Base-by-base conservation (phyloP, 176 grass and related monocot genomes). In the Juncus effusus region DNA sequence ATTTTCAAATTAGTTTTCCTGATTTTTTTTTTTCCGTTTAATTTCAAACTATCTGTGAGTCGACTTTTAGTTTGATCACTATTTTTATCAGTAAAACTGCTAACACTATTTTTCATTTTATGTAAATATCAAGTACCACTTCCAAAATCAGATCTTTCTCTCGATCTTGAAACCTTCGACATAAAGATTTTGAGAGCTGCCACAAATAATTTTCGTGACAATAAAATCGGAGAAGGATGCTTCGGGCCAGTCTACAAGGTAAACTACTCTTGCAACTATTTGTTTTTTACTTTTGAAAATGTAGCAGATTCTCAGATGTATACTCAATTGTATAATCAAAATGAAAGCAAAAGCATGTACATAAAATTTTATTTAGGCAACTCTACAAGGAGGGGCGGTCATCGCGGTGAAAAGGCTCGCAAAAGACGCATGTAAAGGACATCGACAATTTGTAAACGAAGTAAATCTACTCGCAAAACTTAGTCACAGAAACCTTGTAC, bases 331-430 rank as follows among this genome's bases (percentile, higher is more conserved):
- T 28, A 28, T 28, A 28, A 28, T 28, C 19, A 1, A 28, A 28
- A 28, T 28, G 19, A 28, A 28, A 28, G 19, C 44, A 47, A 47
- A 9, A 47, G 9, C 16, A 3, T 72, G 39, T 9, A 55, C 19
- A 6, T 39, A 16, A 28, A n/a, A 16, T 6, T 6, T 42, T 19
- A 16, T 53, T 65, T 36, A 74, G 51, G 69, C 58, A 50, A 37
- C 10, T 45, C 13, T 74, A 42, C 11, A 44, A 3, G 47, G 54
- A 37, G 50, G 61, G 28, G 44, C 50, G 38, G 38, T 36, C 35
- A 10, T 80, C 37, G 69, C 69, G 38, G 19, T 74, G 42, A 80
- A 80, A 74, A 63, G 69, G 54, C 2, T 80, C 51, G 56, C 61
- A 3, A 62, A 7, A 51, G 51, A 70, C 49, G 65, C 16, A 3